Base-by-base conservation (phyloP, 2,329 filamentous ascomycete genomes). In the Diplocarpon rosae region DNA sequence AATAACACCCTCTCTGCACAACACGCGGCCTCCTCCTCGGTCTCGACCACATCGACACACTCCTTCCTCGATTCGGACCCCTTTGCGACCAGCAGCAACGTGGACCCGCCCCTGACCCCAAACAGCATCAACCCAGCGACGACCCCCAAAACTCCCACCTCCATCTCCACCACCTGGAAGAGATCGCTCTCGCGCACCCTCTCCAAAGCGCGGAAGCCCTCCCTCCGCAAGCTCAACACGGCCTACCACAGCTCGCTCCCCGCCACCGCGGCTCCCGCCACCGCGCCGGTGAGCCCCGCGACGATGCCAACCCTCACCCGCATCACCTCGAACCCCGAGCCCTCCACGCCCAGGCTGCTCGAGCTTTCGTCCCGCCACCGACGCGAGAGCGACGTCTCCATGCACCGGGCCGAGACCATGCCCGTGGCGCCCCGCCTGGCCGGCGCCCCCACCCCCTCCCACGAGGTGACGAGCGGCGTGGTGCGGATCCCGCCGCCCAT, bases 11-110 rank as follows among this genome's bases (percentile, higher is more conserved):
- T 46, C 39, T 38, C 41, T 8, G 16, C 45, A 13, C 37, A 29
- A 13, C 17, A 39, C 5, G 30, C 28, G 15, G 39, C 45, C 12
- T 32, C 30, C 35, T 39, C 33, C 6, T 20, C 45, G 14, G 16
- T 31, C 3, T 17, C 41, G 15, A 27, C 40, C 10, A 16, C 31
- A 7, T 38, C 42, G 12, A 37, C 49, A 3, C 52, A 56, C 36
- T 43, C 53, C n/a, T 60, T 60, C 47, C 51, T 60, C 10, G 32
- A 50, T 17, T 52, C 49, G 10, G 57, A 60, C 24, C 57, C 58
- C 14, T 60, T 55, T 27, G 49, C 50, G 44, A 43, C 7, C 41
- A 15, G 15, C 20, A 27, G 27, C 14, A 24, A 34, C 42, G 10
- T 17, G n/a, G 39, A 34, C 12, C 39, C 39, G 35, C 27, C 42